These are phyloP conservation scores for Terana coerulea DNA, from an alignment of 768 basidiomycete genomes.

Conservation along the genomic window DNA sequence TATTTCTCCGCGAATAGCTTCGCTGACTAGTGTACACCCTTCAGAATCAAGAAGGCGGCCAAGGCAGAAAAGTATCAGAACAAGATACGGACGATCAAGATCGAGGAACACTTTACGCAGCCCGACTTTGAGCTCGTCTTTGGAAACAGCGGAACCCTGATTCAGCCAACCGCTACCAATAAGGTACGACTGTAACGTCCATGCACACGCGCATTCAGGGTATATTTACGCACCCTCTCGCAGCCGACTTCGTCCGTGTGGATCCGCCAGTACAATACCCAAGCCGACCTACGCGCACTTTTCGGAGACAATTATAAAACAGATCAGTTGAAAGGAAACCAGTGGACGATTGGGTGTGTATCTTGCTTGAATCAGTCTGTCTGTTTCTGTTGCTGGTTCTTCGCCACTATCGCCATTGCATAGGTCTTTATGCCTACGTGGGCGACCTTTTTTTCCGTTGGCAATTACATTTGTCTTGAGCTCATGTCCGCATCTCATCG, in stretches of 20 bases:
- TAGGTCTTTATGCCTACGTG: too few relatives aligned
- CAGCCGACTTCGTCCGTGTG: constrained; percentile 5
- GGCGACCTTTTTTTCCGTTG: too few relatives aligned
- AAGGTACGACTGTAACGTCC: neutral
- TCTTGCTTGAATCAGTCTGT: too few relatives aligned
- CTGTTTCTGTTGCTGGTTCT: too few relatives aligned
- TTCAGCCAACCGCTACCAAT: constrained; percentile 4
- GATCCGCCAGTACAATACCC: neutral
- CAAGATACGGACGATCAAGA: neutral
- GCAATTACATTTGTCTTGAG: too few relatives aligned
- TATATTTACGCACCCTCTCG: too few relatives aligned
- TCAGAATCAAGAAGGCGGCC: constrained; percentile 6
- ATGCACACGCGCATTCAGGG: too few relatives aligned
- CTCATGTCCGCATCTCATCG: too few relatives aligned
- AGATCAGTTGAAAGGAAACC: constrained; percentile 3
- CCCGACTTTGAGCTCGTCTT: constrained; percentile 11
- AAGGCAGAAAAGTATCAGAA: constrained; percentile 6
- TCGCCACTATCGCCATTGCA: too few relatives aligned
- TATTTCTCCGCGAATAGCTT: too few relatives aligned
- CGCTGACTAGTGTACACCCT: too few relatives aligned
- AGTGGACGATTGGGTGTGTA: constrained; percentile 1
- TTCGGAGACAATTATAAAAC: constrained; percentile 4
- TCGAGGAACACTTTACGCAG: constrained; percentile 7
- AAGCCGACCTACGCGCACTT: neutral
- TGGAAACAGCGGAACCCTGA: constrained; percentile 1